Evolutionary conservation across 2,329 filamentous ascomycete genomes (phyloP).

Genomic region (Daldinia sp.): DNA sequence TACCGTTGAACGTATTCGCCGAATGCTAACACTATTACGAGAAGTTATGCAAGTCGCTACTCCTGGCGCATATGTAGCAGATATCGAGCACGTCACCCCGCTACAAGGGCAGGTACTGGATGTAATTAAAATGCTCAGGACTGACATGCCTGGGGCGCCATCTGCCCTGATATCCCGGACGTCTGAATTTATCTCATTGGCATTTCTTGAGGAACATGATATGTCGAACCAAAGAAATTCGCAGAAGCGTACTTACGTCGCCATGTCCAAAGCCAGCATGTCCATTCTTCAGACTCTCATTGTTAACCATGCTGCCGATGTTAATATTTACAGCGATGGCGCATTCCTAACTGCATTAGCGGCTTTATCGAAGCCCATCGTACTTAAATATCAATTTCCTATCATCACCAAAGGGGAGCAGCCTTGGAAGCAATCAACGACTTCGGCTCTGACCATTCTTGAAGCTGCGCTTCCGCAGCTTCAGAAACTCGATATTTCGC

Average conservation of each 20-base stretch:
- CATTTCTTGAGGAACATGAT: conserved; percentile 61
- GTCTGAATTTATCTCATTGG: conserved; percentile 74
- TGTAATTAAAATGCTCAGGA: conserved; percentile 71
- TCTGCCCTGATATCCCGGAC: conserved; percentile 74
- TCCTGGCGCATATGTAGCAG: conserved; percentile 71
- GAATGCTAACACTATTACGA: conserved; percentile 76
- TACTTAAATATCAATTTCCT: conserved; percentile 81
- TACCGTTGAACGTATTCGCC: conserved; percentile 66
- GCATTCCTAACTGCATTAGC: conserved; percentile 71
- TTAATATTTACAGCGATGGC: conserved; percentile 74
- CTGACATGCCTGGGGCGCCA: conserved; percentile 70
- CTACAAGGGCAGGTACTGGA: conserved; percentile 76
- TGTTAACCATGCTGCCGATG: conserved; percentile 64
- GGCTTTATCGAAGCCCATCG: conserved; percentile 74
- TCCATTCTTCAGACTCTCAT: conserved; percentile 70
- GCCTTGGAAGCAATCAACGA: conserved; percentile 84
- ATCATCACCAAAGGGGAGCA: conserved; percentile 73
- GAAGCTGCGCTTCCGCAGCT: conserved; percentile 70
- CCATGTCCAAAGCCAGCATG: conserved; percentile 86
- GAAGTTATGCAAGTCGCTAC: conserved; percentile 76
- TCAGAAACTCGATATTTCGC: conserved; percentile 56
- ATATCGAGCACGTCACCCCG: conserved; percentile 76
- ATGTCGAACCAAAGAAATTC: conserved; percentile 48
- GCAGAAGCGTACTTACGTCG: conserved; percentile 80
- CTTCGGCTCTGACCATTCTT: conserved; percentile 72